Conservation (phyloP, 1,284 basidiomycete species). For the Cronartium quercuum region DNA sequence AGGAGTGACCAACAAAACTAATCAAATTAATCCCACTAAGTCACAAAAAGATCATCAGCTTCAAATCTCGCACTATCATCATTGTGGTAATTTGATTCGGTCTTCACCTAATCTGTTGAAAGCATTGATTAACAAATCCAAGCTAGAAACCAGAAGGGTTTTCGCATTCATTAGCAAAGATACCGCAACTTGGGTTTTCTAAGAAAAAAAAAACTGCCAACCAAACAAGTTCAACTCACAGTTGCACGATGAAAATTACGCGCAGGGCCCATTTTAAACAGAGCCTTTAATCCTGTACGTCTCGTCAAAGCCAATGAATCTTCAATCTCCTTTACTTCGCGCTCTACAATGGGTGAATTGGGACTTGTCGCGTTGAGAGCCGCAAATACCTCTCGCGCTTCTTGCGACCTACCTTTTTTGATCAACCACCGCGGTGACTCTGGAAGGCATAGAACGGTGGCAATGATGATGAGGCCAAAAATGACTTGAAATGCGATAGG, state of each 20-base stretch:
- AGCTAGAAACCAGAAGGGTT: background rate
- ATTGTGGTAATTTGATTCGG: too few species aligned
- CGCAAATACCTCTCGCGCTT: conserved; percentile 61
- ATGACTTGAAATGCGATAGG: conserved; percentile 63
- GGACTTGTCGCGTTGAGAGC: background rate
- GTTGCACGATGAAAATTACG: background rate
- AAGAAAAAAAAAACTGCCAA: background rate
- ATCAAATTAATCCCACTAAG: conserved; percentile 62
- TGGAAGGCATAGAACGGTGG: conserved; percentile 59
- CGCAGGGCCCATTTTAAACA: background rate
- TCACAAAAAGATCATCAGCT: conserved; percentile 66
- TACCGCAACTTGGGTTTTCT: background rate
- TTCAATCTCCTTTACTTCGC: background rate
- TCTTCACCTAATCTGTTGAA: background rate
- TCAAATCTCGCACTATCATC: too few species aligned
- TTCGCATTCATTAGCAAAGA: background rate
- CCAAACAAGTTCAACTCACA: background rate
- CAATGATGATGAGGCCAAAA: conserved; percentile 57
- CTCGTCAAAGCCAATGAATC: background rate
- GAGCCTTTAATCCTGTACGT: background rate
- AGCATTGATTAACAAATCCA: background rate
- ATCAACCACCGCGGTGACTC: conserved; percentile 69
- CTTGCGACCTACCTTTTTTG: conserved; percentile 58
- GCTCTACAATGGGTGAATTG: background rate
- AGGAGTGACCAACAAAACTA: conserved; percentile 47